Conservation (phyloP, 1,139 yeast species). For the Insectozyma bohioensis region DNA sequence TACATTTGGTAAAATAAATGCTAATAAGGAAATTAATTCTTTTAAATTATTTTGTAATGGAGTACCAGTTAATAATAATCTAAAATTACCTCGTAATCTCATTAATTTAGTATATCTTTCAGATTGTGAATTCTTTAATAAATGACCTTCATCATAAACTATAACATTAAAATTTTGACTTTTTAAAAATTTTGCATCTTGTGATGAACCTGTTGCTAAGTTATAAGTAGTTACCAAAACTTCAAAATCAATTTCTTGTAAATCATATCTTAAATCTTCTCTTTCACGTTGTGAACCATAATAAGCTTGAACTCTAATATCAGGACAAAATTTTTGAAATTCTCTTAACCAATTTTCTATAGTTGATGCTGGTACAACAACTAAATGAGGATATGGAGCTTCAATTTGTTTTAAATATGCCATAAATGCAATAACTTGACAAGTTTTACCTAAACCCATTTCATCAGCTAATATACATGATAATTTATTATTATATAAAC, state of each 20-base stretch:
- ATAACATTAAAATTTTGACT: slow-evolving; percentile 78
- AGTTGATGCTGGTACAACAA: slow-evolving; percentile 95
- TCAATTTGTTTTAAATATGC: slow-evolving; percentile 84
- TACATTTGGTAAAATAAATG: slow-evolving; percentile 84
- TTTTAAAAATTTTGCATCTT: slow-evolving; percentile 77
- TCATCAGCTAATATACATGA: slow-evolving; percentile 97
- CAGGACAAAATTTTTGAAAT: slow-evolving; percentile 85
- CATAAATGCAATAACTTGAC: slow-evolving; percentile 92
- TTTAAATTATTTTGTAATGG: slow-evolving; percentile 91
- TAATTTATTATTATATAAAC: slow-evolving; percentile 71
- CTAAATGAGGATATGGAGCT: slow-evolving; percentile 90
- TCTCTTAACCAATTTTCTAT: slow-evolving; percentile 97
- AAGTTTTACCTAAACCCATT: slow-evolving; percentile 96
- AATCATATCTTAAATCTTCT: slow-evolving; percentile 73
- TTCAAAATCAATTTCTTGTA: slow-evolving; percentile 69
- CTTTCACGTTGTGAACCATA: slow-evolving; percentile 88
- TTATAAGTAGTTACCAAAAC: slow-evolving; percentile 93
- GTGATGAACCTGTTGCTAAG: slow-evolving; percentile 82
- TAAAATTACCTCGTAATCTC: slow-evolving; percentile 76
- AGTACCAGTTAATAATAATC: slow-evolving; percentile 90
- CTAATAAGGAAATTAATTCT: slow-evolving; percentile 84
- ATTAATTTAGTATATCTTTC: slow-evolving; percentile 86
- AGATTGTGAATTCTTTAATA: slow-evolving; percentile 84
- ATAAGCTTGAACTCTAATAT: slow-evolving; percentile 80
- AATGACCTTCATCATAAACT: slow-evolving; percentile 96